Percentiles rank a stretch among this genome's conserved stretches.
Evolutionary conservation across 495 filamentous ascomycete species (phyloP).

Genomic region (Mytilinidion resinicola): DNA sequence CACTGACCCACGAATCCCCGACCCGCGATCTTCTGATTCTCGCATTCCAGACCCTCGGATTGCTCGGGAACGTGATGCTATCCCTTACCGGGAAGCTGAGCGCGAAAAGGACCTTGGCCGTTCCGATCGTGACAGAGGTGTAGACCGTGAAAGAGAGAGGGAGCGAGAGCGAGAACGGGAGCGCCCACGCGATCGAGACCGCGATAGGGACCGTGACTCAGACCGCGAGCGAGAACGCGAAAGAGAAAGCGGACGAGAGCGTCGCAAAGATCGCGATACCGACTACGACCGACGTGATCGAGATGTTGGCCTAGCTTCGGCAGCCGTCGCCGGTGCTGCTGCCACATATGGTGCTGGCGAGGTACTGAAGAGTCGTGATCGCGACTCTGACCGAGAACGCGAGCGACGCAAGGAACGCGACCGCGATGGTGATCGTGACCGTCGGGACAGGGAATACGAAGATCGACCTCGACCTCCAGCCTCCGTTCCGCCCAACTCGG

Average conservation of each 20-base stretch:
- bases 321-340: constrained; percentile 16
- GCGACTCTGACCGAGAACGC: not conserved
- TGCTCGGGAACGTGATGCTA: constrained; percentile 14
- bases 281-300: constrained; percentile 12
- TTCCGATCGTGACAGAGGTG: constrained; percentile 19
- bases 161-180: constrained; percentile 17
- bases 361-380: constrained; percentile 7
- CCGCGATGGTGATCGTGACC: constrained; percentile 19
- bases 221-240: constrained; percentile 11
- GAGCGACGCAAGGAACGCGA: constrained; percentile 1
- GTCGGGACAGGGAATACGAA: not conserved
- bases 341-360: constrained; percentile 17
- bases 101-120: not conserved
- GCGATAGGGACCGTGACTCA: constrained; percentile 28
- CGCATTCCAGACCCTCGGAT: not conserved
- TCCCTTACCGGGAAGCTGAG: not conserved
- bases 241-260: too few species aligned
- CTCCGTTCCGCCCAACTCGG: not conserved
- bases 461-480: not conserved
- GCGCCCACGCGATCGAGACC: constrained; percentile 11
- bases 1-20: constrained; percentile 9
- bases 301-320: constrained; percentile 2
- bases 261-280: constrained; percentile 12
- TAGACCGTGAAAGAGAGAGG: constrained; percentile 20
- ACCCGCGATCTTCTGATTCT: constrained; percentile 2